Conservation (phyloP, 768 basidiomycete species). For the Porpolomopsis calyptriformis region DNA sequence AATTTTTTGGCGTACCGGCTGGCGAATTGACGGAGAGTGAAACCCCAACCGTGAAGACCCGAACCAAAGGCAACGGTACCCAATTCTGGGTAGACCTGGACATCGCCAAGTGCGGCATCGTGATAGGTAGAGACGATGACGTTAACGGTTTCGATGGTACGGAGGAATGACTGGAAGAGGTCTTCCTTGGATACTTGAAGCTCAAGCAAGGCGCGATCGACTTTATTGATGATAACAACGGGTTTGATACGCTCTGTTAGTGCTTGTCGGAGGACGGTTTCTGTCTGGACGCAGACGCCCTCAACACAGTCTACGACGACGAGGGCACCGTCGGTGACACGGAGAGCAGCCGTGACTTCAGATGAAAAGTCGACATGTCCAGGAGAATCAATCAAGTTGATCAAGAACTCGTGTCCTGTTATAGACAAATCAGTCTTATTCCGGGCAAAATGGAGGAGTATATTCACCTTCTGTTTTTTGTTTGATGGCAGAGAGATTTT, state of each 20-base stretch:
- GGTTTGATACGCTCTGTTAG: slow-evolving; percentile 98
- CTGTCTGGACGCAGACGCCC: slow-evolving; percentile 99
- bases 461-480: slow-evolving; percentile 85
- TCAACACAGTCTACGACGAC: slow-evolving; percentile 99
- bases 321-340: slow-evolving; percentile 98
- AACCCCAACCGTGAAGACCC: slow-evolving; percentile 99
- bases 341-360: slow-evolving; percentile 98
- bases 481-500: slow-evolving; percentile 73
- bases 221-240: slow-evolving; percentile 99
- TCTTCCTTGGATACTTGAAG: slow-evolving; percentile 95
- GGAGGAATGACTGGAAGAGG: slow-evolving; percentile 94
- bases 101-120: slow-evolving; percentile 88
- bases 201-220: slow-evolving; percentile 97
- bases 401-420: slow-evolving; percentile 89
- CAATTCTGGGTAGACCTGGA: slow-evolving; percentile 97
- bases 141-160: slow-evolving; percentile 96
- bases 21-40: slow-evolving; percentile 98
- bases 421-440: slow-evolving; percentile 1
- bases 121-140: slow-evolving; percentile 98
- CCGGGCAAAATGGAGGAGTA: not conserved
- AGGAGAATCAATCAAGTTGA: slow-evolving; percentile 99
- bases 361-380: slow-evolving; percentile 99
- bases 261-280: slow-evolving; percentile 96
- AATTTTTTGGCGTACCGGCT: slow-evolving; percentile 94
- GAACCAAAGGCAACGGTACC: slow-evolving; percentile 99